Percentiles rank a stretch among this genome's conserved stretches.
These are phyloP conservation scores for Populus deltoides DNA, from an alignment of 345 rosid species.

Conservation along the genomic window DNA sequence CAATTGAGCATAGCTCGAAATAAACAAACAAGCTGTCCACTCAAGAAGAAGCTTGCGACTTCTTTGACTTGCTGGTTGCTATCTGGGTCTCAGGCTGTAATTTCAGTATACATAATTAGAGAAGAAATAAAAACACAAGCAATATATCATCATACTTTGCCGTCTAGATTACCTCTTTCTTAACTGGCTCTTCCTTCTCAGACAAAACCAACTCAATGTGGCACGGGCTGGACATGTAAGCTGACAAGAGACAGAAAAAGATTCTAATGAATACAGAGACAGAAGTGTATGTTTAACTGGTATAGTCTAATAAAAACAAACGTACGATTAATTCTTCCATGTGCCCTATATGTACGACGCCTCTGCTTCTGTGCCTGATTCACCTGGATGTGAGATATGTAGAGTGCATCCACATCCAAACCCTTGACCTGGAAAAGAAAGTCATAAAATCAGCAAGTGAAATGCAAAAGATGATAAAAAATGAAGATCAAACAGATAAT, in stretches of 20 bases:
- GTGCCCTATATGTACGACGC: slow-evolving; percentile 94
- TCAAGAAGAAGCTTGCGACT: slow-evolving; percentile 42
- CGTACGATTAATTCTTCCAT: slow-evolving; percentile 96
- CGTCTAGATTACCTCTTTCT: slow-evolving; percentile 67
- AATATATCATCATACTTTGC: not conserved
- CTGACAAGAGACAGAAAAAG: slow-evolving; percentile 29
- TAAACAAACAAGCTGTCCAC: slow-evolving; percentile 12
- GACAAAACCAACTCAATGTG: slow-evolving; percentile 88
- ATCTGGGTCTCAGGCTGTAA: slow-evolving; percentile 85
- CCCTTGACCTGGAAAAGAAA: slow-evolving; percentile 69
- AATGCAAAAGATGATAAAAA: not conserved
- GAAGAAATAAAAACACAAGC: not conserved
- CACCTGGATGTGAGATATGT: slow-evolving; percentile 85
- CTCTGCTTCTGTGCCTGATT: slow-evolving; percentile 97
- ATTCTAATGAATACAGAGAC: not conserved
- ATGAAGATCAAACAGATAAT: not conserved
- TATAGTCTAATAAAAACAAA: not conserved
- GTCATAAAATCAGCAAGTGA: not conserved
- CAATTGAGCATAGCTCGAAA: slow-evolving; percentile 7
- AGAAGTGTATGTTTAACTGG: not conserved
- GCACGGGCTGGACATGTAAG: slow-evolving; percentile 97
- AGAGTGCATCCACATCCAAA: slow-evolving; percentile 84
- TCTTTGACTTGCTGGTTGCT: slow-evolving; percentile 72
- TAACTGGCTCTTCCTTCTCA: slow-evolving; percentile 90
- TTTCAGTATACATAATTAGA: not conserved